These are phyloP conservation scores for Aureobasidium melanogenum DNA, from an alignment of 2,329 filamentous ascomycete genomes.

Conservation along the genomic window DNA sequence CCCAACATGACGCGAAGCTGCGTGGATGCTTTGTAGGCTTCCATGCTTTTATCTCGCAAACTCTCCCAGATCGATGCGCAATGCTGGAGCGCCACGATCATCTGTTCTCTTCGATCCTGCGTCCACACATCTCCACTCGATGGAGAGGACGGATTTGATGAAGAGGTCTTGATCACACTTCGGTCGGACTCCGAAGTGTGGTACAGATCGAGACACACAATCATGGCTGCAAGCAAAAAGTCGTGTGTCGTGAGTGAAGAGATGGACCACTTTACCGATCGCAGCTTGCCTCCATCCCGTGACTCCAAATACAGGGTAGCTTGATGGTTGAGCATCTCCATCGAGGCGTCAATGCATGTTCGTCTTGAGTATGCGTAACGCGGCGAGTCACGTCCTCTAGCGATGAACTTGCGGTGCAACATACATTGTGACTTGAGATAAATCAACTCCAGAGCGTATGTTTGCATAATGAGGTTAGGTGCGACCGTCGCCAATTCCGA, in stretches of 20 bases:
- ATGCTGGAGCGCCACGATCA: conserved; percentile 65
- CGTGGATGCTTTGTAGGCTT: conserved; percentile 78
- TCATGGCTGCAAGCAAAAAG: conserved; percentile 77
- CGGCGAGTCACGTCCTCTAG: conserved; percentile 66
- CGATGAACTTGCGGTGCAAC: conserved; percentile 78
- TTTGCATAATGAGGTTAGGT: conserved; percentile 61
- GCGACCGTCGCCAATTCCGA: conserved; percentile 27
- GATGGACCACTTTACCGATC: conserved; percentile 69
- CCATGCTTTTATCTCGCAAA: conserved; percentile 68
- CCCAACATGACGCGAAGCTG: conserved; percentile 77
- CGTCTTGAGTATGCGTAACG: conserved; percentile 77
- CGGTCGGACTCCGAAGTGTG: conserved; percentile 47
- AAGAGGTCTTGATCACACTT: conserved; percentile 23
- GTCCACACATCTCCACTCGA: conserved; percentile 30
- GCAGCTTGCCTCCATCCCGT: conserved; percentile 60
- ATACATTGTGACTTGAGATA: conserved; percentile 85
- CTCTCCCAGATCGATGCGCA: conserved; percentile 73
- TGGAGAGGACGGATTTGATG: conserved; percentile 18
- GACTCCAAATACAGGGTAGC: conserved; percentile 66
- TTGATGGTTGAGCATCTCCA: conserved; percentile 73
- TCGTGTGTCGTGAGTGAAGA: conserved; percentile 73
- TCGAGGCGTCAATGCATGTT: conserved; percentile 75
- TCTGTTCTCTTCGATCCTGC: conserved; percentile 52
- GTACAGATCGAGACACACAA: conserved; percentile 75
- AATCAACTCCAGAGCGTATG: conserved; percentile 74